These are phyloP conservation scores for Aethionema arabicum DNA, from an alignment of 345 rosid species.

Conservation along the genomic window DNA sequence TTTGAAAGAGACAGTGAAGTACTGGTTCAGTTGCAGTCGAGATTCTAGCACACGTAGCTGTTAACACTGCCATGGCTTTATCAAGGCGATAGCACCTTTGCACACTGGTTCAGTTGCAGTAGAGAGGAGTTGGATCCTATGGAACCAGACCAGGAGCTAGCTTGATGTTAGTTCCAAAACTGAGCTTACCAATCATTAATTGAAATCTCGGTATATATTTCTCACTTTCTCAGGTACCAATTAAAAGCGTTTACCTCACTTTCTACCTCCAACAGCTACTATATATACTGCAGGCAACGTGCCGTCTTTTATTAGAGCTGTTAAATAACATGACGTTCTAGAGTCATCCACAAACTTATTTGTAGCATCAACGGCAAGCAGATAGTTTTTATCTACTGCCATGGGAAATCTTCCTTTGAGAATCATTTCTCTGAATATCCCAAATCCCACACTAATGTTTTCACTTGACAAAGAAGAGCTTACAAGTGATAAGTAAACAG, in stretches of 20 bases:
- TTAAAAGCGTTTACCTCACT: slow-evolving; percentile 17
- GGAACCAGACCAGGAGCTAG: slow-evolving; percentile 21
- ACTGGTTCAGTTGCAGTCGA: neutral
- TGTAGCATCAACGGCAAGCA: slow-evolving; percentile 46
- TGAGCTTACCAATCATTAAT: slow-evolving; percentile 17
- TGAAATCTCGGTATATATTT: slow-evolving; percentile 13
- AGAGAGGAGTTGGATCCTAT: slow-evolving; percentile 16
- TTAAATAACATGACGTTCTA: slow-evolving; percentile 49
- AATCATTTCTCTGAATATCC: slow-evolving; percentile 61
- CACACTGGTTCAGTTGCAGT: neutral
- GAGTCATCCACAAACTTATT: slow-evolving; percentile 52
- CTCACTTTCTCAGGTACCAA: slow-evolving; percentile 3
- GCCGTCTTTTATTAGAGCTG: slow-evolving; percentile 48
- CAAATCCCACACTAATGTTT: slow-evolving; percentile 50
- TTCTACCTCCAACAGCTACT: slow-evolving; percentile 28
- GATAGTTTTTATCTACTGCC: slow-evolving; percentile 48
- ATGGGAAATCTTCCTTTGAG: slow-evolving; percentile 50
- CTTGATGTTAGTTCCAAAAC: slow-evolving; percentile 14
- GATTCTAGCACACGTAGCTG: too few relatives aligned
- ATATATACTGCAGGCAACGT: slow-evolving; percentile 37
- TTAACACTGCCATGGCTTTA: too few relatives aligned
- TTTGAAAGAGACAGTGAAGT: slow-evolving; percentile 10
- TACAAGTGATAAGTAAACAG: slow-evolving; percentile 51
- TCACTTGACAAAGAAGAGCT: slow-evolving; percentile 48
- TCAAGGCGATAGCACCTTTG: neutral